Conservation (phyloP, 2,329 filamentous ascomycete species). For the Botrytis porri region DNA sequence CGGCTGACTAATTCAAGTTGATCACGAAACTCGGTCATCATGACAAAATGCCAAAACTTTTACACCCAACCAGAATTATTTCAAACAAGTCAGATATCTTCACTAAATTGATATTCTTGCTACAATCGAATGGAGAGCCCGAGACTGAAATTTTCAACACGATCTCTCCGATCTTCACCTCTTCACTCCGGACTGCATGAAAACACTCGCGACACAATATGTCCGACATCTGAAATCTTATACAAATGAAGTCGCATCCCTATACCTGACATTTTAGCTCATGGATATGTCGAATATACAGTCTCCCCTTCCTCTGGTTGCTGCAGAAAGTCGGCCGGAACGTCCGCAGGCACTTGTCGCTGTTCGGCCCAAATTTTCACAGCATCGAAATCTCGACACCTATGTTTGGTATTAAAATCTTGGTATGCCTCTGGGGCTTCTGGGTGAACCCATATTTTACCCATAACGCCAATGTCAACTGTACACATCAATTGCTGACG, state of each 20-base stretch:
- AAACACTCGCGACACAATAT: background rate
- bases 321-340: conserved; percentile 32
- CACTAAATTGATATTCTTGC: background rate
- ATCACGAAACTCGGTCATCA: background rate
- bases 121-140: background rate
- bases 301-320: conserved; percentile 26
- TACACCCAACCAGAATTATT: background rate
- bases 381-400: conserved; percentile 51
- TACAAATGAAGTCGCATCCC: background rate
- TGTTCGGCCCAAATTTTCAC: conserved; percentile 49
- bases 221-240: background rate
- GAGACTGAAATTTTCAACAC: background rate
- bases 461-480: conserved; percentile 50
- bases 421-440: conserved; percentile 43
- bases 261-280: background rate
- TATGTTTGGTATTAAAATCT: conserved; percentile 54
- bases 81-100: background rate
- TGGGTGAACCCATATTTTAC: conserved; percentile 51
- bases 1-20: background rate
- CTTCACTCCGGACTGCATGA: background rate
- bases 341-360: conserved; percentile 41
- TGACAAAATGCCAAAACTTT: background rate
- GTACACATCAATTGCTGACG: conserved; percentile 55
- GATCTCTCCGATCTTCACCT: background rate
- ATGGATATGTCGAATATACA: conserved; percentile 20